phyloP scores from a whole-genome alignment of 768 basidiomycete species.

The Rhodotorula toruloides region DNA sequence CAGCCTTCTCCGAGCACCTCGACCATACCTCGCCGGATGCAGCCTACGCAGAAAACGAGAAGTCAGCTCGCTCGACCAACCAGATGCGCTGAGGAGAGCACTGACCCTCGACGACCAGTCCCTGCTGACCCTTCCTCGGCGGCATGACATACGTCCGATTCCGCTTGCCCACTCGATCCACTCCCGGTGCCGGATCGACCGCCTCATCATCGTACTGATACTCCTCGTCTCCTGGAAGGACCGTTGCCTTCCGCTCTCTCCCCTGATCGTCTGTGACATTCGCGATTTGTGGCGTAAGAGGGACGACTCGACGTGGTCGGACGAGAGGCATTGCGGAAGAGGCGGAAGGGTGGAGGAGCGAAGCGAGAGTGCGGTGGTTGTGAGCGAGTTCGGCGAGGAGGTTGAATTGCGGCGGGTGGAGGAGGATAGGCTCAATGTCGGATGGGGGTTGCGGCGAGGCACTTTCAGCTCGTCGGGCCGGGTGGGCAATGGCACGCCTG shows the following conservation, averaged over 20 bases:
- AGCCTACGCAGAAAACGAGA: neutral
- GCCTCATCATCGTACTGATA: neutral
- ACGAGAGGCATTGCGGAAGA: neutral
- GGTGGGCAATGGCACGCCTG: constrained; percentile 19
- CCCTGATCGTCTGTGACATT: neutral
- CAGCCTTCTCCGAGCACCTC: constrained; percentile 16
- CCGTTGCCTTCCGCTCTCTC: constrained; percentile 8
- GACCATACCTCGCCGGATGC: neutral
- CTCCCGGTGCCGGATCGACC: too few species aligned
- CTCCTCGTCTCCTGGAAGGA: constrained; percentile 24
- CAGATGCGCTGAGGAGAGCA: neutral
- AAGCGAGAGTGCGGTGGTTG: constrained; percentile 12
- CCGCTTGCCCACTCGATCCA: neutral
- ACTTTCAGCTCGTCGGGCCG: neutral
- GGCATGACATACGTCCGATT: constrained; percentile 28
- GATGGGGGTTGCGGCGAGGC: neutral
- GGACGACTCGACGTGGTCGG: neutral
- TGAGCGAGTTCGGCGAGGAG: constrained; percentile 34
- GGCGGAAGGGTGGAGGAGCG: neutral
- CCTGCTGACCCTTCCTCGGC: constrained; percentile 11
- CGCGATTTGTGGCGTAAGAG: neutral
- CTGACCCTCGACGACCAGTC: constrained; percentile 20
- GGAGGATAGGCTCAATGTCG: constrained; percentile 20
- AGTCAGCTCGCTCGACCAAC: neutral
- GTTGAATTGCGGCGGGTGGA: constrained; percentile 41